Percentiles rank a stretch among this genome's conserved stretches.
Evolutionary conservation across 805 yeast species (phyloP).

Genomic region (Diddensiella santjacobensis): DNA sequence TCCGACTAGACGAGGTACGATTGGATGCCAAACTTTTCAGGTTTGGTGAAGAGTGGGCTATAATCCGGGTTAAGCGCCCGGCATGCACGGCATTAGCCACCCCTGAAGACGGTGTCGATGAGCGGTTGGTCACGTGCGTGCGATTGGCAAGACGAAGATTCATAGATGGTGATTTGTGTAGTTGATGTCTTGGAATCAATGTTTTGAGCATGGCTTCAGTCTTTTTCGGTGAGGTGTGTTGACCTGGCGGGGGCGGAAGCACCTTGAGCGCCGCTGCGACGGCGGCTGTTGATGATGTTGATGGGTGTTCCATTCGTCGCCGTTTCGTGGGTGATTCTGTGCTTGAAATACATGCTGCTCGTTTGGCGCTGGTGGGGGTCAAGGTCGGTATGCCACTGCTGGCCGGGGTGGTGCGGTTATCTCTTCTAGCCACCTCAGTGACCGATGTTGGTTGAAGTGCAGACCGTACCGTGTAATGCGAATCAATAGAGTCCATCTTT

Average conservation of each 20-base stretch:
- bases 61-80: not conserved
- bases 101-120: no score
- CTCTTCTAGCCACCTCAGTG: not conserved
- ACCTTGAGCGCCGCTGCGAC: not conserved
- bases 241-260: not conserved
- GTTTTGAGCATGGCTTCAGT: not conserved
- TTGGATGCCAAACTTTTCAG: constrained; percentile 4
- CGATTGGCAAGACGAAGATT: not conserved
- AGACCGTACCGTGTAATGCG: constrained; percentile 15
- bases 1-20: no score
- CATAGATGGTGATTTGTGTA: not conserved
- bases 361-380: not conserved
- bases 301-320: not conserved
- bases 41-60: not conserved
- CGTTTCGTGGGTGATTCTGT: not conserved
- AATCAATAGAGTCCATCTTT: constrained; percentile 25
- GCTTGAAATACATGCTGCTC: not conserved
- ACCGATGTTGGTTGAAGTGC: not conserved
- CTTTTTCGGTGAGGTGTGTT: not conserved
- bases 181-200: not conserved
- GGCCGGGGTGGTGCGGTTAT: no score
- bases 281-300: not conserved
- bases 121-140: no score
- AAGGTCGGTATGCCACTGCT: not conserved
- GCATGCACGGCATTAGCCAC: no score